These are phyloP conservation scores for Anisodus acutangulus DNA, from an alignment of 257 asterid species.

Conservation along the genomic window DNA sequence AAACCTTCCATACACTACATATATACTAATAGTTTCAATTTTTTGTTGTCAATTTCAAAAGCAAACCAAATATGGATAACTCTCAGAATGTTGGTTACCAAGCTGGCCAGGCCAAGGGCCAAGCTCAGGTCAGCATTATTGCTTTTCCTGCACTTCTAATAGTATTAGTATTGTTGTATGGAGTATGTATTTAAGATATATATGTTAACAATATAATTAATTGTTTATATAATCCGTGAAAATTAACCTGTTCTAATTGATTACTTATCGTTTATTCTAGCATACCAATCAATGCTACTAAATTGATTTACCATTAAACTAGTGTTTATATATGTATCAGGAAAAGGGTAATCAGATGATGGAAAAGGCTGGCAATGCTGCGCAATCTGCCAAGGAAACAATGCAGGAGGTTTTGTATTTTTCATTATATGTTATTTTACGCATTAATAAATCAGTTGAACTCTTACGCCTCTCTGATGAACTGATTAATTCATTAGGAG, in stretches of 20 bases:
- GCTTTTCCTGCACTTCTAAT: background rate
- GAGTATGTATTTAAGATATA: no score
- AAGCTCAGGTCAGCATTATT: constrained; percentile 46
- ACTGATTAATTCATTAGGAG: background rate
- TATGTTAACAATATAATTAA: no score
- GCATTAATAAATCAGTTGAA: background rate
- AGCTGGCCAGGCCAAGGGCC: constrained; percentile 69
- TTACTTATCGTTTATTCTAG: background rate
- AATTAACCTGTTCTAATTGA: background rate
- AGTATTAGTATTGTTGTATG: background rate
- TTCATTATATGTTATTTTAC: background rate
- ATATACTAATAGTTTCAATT: background rate
- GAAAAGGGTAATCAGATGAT: constrained; percentile 61
- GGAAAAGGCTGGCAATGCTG: constrained; percentile 60
- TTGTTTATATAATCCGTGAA: no score
- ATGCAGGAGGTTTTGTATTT: constrained; percentile 43
- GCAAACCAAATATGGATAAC: constrained; percentile 45
- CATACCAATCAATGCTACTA: no score
- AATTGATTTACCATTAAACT: no score
- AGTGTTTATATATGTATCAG: constrained; percentile 35
- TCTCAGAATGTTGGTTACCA: constrained; percentile 57
- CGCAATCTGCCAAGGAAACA: constrained; percentile 62
- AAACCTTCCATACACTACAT: background rate
- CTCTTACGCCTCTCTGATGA: background rate
- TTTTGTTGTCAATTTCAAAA: background rate